phyloP scores from a whole-genome alignment of 2,329 filamentous ascomycete genomes.

The Blumeria graminis region DNA sequence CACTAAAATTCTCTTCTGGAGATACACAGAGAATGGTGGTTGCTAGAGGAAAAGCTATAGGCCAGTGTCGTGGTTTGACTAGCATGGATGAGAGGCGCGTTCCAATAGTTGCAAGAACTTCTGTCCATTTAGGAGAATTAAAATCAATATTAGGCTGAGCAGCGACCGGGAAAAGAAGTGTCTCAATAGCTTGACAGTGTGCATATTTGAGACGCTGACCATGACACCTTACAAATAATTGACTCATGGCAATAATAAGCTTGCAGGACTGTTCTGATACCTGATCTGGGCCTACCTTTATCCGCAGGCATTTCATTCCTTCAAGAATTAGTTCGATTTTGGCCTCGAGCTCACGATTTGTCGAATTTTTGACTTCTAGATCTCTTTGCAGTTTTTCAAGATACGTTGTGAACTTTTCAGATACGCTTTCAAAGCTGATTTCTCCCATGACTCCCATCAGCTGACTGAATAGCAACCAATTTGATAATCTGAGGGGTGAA shows the following conservation, averaged over 20 bases:
- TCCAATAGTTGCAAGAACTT: constrained; percentile 57
- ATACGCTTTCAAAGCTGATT: constrained; percentile 68
- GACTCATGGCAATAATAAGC: constrained; percentile 60
- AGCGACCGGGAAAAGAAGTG: constrained; percentile 66
- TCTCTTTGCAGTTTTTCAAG: constrained; percentile 59
- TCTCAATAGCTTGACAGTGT: constrained; percentile 80
- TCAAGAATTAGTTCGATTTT: constrained; percentile 71
- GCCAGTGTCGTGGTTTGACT: constrained; percentile 80
- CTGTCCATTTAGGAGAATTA: constrained; percentile 60
- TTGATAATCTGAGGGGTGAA: constrained; percentile 68
- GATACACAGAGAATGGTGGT: constrained; percentile 75
- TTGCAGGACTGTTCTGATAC: constrained; percentile 74
- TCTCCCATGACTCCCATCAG: constrained; percentile 91
- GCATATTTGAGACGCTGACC: constrained; percentile 79
- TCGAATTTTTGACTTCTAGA: constrained; percentile 42
- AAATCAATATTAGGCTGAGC: constrained; percentile 58
- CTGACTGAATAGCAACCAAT: constrained; percentile 87
- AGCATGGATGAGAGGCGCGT: constrained; percentile 65
- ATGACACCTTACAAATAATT: constrained; percentile 62
- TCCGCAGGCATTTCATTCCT: constrained; percentile 72
- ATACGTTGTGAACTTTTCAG: constrained; percentile 58
- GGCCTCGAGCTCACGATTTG: constrained; percentile 45
- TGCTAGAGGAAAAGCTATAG: constrained; percentile 66
- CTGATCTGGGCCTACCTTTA: constrained; percentile 48
- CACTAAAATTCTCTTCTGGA: constrained; percentile 55